Evolutionary conservation across 805 yeast genomes (phyloP), one percentile per base, ranked within the genome.

Genomic region (Cyberlindnera nakhonratchasimensis): DNA sequence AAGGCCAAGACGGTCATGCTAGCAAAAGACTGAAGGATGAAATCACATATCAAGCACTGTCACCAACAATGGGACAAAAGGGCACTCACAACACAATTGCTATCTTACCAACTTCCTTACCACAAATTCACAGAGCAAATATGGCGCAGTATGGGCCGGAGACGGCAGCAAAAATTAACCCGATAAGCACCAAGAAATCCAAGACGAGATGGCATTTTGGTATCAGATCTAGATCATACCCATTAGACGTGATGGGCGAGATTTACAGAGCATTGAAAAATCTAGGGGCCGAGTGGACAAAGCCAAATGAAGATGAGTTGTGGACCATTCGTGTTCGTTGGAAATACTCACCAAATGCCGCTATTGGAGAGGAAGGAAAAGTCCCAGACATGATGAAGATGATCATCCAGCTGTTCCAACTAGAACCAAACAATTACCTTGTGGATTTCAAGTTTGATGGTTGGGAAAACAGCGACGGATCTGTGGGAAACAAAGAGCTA

Each of bases 121-220:
- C 99, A 4, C 88, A 91, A 48, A 86, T 91, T 38, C 98, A 91
- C 59, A 73, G 96, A 37, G 97, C 97, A 1, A 86, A 77, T 58
- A 93, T 91, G 98, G 73, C 80, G 52, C 84, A 80, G 22, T 66
- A 65, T 35, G 75, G 76, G 1, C 69, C 68, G 31, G 74, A 80
- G 39, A 65, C 76, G 0, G 68, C 69, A 5, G 51, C 70, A 7
- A 68, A 67, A 50, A 68, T 69, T 25, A 70, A 72, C 31, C 81
- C 86, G 9, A 69, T 80, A 17, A 73, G 82, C 19, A 73, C 84
- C 35, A 89, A 91, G 63, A 88, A 87, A 62, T 85, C 91, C 47
- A 91, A 89, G 65, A 87, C 96, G 6, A 80, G 96, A 64, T 93
- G 99, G 99, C 99, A 93, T 70, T 93, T 93, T 60, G 99, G 99